A percentile compares a stretch with the other conserved stretches of the same genome.
These are phyloP conservation scores for Zoysia japonica DNA, from an alignment of 176 grass and related monocot species.

Conservation along the genomic window DNA sequence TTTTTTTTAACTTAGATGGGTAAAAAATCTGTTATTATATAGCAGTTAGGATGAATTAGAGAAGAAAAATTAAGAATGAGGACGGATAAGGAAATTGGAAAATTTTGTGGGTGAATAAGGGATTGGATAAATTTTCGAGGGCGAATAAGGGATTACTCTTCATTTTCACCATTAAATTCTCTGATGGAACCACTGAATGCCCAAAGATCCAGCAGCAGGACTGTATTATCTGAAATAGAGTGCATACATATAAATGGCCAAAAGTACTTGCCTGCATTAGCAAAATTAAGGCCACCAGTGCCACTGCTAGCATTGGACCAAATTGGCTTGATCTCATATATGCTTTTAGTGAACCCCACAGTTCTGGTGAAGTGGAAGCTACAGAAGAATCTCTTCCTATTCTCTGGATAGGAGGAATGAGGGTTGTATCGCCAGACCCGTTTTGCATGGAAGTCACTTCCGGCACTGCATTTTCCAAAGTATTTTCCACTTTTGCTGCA, in stretches of 20 bases:
- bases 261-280: slow-evolving; percentile 74
- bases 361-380: slow-evolving; percentile 48
- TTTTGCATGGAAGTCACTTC: slow-evolving; percentile 15
- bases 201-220: neutral
- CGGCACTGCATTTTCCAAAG: slow-evolving; percentile 39
- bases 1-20: too few species aligned
- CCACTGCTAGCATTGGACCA: slow-evolving; percentile 54
- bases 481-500: slow-evolving; percentile 35
- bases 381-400: slow-evolving; percentile 41
- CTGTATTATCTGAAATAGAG: neutral
- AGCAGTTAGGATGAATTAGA: too few species aligned
- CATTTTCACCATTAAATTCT: neutral
- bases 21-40: too few species aligned
- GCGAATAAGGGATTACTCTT: too few species aligned
- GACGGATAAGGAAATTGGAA: too few species aligned
- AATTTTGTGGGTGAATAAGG: too few species aligned
- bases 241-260: neutral
- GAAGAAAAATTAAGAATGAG: too few species aligned
- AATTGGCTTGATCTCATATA: slow-evolving; percentile 55
- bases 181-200: neutral
- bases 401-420: slow-evolving; percentile 40
- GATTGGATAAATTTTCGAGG: too few species aligned
- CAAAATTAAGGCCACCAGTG: slow-evolving; percentile 62
- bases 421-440: slow-evolving; percentile 39
- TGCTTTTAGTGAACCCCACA: slow-evolving; percentile 52